Conservation (phyloP, 106 monocot species). For the Dioscorea zingiberensis region DNA sequence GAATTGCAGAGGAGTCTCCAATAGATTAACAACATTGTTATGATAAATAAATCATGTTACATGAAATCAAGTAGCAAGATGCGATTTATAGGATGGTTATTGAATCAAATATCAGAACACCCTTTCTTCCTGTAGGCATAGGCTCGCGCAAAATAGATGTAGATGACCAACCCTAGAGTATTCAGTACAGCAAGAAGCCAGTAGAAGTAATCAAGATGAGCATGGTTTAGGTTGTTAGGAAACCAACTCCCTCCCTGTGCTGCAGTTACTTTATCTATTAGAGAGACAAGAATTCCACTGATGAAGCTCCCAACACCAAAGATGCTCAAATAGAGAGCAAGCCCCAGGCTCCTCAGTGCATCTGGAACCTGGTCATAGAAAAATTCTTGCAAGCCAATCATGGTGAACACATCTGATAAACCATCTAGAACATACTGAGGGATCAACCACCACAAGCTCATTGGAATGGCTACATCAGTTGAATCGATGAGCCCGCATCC, state of each 20-base stretch:
- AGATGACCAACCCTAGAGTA: background rate
- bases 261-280: conserved; percentile 3
- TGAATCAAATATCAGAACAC: background rate
- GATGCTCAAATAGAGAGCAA: conserved; percentile 29
- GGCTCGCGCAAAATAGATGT: background rate
- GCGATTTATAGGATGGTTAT: too few relatives aligned
- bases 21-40: too few relatives aligned
- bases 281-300: conserved; percentile 18
- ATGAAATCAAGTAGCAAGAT: too few relatives aligned
- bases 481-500: conserved; percentile 21
- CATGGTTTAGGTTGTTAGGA: too few relatives aligned
- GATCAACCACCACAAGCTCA: conserved; percentile 28
- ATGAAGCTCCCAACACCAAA: conserved; percentile 30
- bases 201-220: too few relatives aligned
- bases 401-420: conserved; percentile 18
- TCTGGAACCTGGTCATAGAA: conserved; percentile 34
- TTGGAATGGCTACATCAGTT: conserved; percentile 10
- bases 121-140: background rate
- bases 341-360: conserved; percentile 25
- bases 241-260: too few relatives aligned
- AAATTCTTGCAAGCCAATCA: conserved; percentile 37
- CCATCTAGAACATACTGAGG: conserved; percentile 32
- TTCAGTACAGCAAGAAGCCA: too few relatives aligned
- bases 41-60: too few relatives aligned
- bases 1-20: too few relatives aligned